Evolutionary conservation across 2,329 filamentous ascomycete genomes (phyloP).

Genomic region (Aspergillus phoenicis): DNA sequence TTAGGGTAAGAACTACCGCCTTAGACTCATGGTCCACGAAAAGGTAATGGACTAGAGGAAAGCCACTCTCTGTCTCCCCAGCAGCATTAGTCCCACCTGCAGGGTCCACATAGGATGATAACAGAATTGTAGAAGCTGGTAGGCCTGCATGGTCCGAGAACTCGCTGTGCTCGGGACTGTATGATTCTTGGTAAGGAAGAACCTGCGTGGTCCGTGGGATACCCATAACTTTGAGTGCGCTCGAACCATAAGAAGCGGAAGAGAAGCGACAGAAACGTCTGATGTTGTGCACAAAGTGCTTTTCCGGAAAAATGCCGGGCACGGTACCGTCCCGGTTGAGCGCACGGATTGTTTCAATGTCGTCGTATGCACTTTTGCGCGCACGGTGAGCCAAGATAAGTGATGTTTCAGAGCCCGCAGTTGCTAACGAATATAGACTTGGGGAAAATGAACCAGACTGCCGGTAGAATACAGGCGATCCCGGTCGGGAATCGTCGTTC

Average conservation of each 20-base stretch:
- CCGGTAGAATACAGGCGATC: conserved; percentile 35
- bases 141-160: conserved; percentile 50
- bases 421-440: conserved; percentile 51
- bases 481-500: conserved; percentile 32
- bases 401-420: conserved; percentile 48
- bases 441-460: conserved; percentile 45
- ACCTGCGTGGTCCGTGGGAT: conserved; percentile 37
- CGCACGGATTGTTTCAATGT: conserved; percentile 46
- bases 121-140: conserved; percentile 53
- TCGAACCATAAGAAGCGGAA: conserved; percentile 51
- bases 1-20: conserved; percentile 71
- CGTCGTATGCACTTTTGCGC: conserved; percentile 49
- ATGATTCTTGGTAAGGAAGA: conserved; percentile 32
- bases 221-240: conserved; percentile 52
- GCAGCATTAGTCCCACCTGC: conserved; percentile 67
- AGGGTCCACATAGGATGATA: conserved; percentile 71
- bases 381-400: conserved; percentile 46
- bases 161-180: conserved; percentile 49
- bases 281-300: conserved; percentile 50
- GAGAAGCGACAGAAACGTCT: conserved; percentile 51
- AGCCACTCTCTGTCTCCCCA: conserved; percentile 65
- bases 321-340: conserved; percentile 48
- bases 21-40: conserved; percentile 71
- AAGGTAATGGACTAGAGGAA: conserved; percentile 73
- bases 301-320: conserved; percentile 49